Evolutionary conservation across 768 basidiomycete species (phyloP), one percentile per base, ranked within the genome.

Genomic region (Rhodotorula babjevae): DNA sequence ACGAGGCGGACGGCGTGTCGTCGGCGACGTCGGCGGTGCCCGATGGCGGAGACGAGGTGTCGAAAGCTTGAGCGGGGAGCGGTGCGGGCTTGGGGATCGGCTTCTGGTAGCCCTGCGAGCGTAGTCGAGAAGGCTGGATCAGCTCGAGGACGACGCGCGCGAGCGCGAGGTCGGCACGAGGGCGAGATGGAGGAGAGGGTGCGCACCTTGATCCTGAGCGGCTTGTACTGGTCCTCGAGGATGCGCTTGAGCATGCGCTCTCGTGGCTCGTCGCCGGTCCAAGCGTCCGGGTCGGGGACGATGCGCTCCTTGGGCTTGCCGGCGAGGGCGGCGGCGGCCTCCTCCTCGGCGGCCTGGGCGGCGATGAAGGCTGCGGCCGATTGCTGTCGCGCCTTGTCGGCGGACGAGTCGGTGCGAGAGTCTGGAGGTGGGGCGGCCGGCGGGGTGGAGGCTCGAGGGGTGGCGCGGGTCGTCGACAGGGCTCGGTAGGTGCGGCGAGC

Each of bases 221-320:
- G 90, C 80, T 90, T 92, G 83, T 92, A 88, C 79, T 90, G 89
- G 83, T 93, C 91, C 47, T 92, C 84, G 11, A 93, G 84, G 90
- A 94, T 93, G 31, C 91, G 85, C 27, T 91, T 83, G 1, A 93
- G 87, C 0, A 87, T 85, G 81, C 90, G 87, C 65, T 87, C 82
- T 2, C 86, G 83, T 14, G 84, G 83, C 80, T 92, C 91, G 19
- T 92, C 89, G 0, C 90, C 90, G 3, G 85, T 86, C 91, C 90
- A 92, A 78, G 91, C 88, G 68, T 82, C 74, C 85, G 83, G 61
- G 83, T 75, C 44, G 72, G 81, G 63, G 73, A 76, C 65, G 63
- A 77, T 72, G 7, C 67, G 69, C 10, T 75, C 68, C 49, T 76
- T 71, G 18, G 60, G 73, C 29, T 50, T 50, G 27, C 31, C 61